Conservation (phyloP, 2,329 filamentous ascomycete species). For the Aspergillus sp. region DNA sequence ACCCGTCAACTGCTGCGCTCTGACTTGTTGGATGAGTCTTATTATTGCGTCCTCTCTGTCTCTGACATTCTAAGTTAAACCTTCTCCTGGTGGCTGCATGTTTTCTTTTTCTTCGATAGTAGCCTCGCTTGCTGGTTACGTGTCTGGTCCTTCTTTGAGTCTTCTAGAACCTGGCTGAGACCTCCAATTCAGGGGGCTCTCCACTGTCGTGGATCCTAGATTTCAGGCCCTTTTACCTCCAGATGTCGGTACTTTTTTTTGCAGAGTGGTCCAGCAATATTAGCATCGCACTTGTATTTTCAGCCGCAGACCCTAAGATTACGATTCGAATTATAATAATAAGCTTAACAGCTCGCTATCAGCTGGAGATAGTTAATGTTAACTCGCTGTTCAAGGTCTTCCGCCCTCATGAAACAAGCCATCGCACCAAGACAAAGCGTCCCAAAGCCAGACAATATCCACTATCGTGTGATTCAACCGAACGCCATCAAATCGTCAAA, state of each 20-base stretch:
- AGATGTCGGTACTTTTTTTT: neutral
- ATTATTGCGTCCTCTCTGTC: neutral
- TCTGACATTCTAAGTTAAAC: neutral
- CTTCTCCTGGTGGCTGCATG: constrained; percentile 1
- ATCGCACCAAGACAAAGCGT: neutral
- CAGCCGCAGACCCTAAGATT: neutral
- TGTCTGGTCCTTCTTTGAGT: constrained; percentile 1
- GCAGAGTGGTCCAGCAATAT: neutral
- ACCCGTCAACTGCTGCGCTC: constrained; percentile 3
- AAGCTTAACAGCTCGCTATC: neutral
- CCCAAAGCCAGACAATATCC: neutral
- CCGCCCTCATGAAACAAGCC: neutral
- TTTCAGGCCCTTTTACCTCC: neutral
- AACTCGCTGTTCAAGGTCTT: no score
- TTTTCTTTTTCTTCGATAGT: neutral
- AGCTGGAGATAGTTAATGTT: no score
- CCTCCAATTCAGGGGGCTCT: constrained; percentile 3
- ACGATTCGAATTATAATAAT: neutral
- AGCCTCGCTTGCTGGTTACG: neutral
- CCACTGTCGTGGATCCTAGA: neutral
- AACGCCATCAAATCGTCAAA: neutral
- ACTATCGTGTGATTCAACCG: neutral
- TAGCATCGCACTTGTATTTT: neutral
- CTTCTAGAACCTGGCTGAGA: constrained; percentile 9
- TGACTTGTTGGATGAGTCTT: neutral